Base-by-base conservation (phyloP, 2,329 filamentous ascomycete genomes). In the Aspergillus clavatus region DNA sequence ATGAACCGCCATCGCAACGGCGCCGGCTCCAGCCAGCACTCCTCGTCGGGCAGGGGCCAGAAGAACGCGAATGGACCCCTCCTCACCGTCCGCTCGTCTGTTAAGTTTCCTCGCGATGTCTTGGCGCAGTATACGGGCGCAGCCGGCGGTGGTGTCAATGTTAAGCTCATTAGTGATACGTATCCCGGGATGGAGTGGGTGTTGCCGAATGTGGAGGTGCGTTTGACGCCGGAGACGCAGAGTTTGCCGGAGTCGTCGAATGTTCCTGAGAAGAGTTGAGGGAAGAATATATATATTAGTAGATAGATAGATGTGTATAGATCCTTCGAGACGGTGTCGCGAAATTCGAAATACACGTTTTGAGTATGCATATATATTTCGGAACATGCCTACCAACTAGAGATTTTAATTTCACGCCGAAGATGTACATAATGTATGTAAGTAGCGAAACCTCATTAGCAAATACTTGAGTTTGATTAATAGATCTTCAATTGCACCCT, bases 141-240 rank as follows among this genome's bases (percentile, higher is more conserved):
- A 47, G 74, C 80, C 0, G 76, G 71, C 10, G 77, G 80, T 1
- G 79, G 78, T 62, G 67, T 95, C 7, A 84, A 89, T 60, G 78
- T 96, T 3, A 64, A 79, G 50, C 82, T 96, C 2, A 73, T 93
- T 14, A 97, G 91, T 67, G 93, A 97, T 74, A 83, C 82, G 12
- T 97, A 97, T 68, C 73, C 89, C 26, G 88, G 86, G 0, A 81
- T 97, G 76, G 72, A 75, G 55, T 85, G 82, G 81, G 67, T 55
- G 24, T 52, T 81, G 16, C 45, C 53, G 5, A 72, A 70, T 3
- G 68, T 82, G 6, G 75, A 78, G 39, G 68, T 83, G 3, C 73
- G 75, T 8, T 54, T 63, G 40, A 67, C 62, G 7, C 62, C 66
- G 33, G 44, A 31, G 21, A 48, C 38, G 31, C 50, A 55, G 45